These are phyloP conservation scores for Boletus reticulatus DNA, from an alignment of 768 basidiomycete species.

Conservation along the genomic window DNA sequence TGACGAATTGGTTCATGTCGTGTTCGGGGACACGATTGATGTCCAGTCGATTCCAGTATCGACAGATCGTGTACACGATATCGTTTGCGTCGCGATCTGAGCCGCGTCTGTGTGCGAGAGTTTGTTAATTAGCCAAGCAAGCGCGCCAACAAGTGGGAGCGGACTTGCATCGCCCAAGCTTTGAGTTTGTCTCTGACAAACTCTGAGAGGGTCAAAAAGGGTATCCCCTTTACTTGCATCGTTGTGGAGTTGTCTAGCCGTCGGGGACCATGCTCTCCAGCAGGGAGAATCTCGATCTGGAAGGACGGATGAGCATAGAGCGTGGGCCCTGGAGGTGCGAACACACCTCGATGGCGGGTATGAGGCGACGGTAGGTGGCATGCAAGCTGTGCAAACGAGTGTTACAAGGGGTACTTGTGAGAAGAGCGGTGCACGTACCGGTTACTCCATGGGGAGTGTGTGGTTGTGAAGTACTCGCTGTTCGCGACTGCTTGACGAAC, in stretches of 20 bases:
- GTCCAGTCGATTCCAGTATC: slow-evolving; percentile 81
- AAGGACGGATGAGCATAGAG: slow-evolving; percentile 4
- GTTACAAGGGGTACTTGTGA: slow-evolving; percentile 8
- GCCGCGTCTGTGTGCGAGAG: slow-evolving; percentile 49
- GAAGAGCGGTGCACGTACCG: slow-evolving; percentile 44
- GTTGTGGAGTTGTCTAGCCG: slow-evolving; percentile 65
- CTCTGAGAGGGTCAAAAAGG: slow-evolving; percentile 83
- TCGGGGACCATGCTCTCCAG: slow-evolving; percentile 79
- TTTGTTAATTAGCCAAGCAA: slow-evolving; percentile 14
- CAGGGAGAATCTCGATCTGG: slow-evolving; percentile 81
- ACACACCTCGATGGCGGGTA: slow-evolving; percentile 73
- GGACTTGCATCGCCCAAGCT: slow-evolving; percentile 71
- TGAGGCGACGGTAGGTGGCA: slow-evolving; percentile 69
- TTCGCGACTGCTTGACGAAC: slow-evolving; percentile 73
- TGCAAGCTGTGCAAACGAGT: slow-evolving; percentile 51
- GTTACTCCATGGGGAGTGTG: slow-evolving; percentile 83
- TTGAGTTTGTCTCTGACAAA: slow-evolving; percentile 86
- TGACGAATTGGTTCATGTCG: slow-evolving; percentile 79
- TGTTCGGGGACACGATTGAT: slow-evolving; percentile 84
- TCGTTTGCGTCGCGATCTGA: slow-evolving; percentile 75
- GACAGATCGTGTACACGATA: slow-evolving; percentile 65
- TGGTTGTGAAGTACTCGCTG: slow-evolving; percentile 61
- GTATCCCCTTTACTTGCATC: slow-evolving; percentile 66
- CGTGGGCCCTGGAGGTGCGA: not conserved
- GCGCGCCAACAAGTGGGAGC: not conserved